phyloP scores from a whole-genome alignment of 1,284 basidiomycete genomes.

The Ganoderma leucocontextum region DNA sequence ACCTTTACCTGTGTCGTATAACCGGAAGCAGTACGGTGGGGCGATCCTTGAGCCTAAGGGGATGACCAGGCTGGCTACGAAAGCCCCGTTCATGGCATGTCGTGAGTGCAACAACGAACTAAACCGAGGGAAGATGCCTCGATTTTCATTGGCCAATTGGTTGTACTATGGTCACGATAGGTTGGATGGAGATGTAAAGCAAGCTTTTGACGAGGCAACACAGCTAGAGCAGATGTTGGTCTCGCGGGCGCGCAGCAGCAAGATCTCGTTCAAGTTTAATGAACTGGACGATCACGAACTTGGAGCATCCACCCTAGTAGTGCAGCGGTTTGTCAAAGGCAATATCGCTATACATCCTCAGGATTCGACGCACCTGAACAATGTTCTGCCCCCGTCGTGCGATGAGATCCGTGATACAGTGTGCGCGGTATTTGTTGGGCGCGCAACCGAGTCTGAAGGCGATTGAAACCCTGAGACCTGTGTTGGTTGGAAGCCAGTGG shows the following conservation, averaged over 20 bases:
- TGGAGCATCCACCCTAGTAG: background rate
- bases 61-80: background rate
- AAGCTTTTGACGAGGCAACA: background rate
- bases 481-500: background rate
- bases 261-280: background rate
- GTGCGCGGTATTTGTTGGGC: background rate
- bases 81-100: background rate
- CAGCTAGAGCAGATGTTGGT: background rate
- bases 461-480: background rate
- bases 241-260: background rate
- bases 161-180: background rate
- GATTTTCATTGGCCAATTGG: too few species aligned
- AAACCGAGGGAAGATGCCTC: background rate
- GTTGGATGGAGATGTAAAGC: background rate
- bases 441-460: background rate
- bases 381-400: background rate
- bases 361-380: background rate
- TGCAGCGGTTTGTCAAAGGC: background rate
- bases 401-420: background rate
- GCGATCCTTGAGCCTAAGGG: background rate
- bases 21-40: background rate
- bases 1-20: background rate
- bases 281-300: background rate
- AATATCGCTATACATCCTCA: background rate
- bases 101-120: background rate